Evolutionary conservation across 495 filamentous ascomycete species (phyloP).

Genomic region (Clavariopsis aquatica): DNA sequence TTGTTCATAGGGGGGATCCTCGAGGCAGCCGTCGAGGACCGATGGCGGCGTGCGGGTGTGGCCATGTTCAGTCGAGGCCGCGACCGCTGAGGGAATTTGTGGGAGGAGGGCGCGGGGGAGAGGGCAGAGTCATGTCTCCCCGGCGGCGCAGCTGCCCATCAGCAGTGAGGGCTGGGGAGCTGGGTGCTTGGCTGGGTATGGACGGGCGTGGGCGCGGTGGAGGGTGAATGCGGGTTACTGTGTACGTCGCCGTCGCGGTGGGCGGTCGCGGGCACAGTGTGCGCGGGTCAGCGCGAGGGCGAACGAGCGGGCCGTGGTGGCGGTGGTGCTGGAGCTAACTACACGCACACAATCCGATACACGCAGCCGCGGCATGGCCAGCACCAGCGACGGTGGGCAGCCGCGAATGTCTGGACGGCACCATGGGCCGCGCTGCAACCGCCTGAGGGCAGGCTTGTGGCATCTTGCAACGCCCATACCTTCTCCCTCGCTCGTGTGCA

Average conservation of each 20-base stretch:
- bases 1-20: slow-evolving; percentile 36
- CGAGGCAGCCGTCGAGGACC: slow-evolving; percentile 39
- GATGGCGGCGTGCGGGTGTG: slow-evolving; percentile 30
- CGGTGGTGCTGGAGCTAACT: background rate
- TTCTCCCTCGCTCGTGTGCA: background rate
- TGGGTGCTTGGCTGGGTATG: background rate
- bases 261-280: background rate
- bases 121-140: slow-evolving; percentile 25
- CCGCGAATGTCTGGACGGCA: background rate
- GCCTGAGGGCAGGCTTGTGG: background rate
- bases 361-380: background rate
- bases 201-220: background rate
- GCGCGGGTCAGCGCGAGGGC: background rate
- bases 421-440: background rate
- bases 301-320: too few species aligned
- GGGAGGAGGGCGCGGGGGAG: slow-evolving; percentile 11
- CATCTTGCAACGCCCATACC: background rate
- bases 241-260: background rate
- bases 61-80: slow-evolving; percentile 29
- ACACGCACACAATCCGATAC: background rate
- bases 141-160: background rate
- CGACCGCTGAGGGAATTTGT: slow-evolving; percentile 21
- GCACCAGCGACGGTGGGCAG: background rate
- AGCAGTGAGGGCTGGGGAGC: background rate
- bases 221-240: background rate